Base-by-base conservation (phyloP, 208 protist genomes). In the Blastocrithidia nonstop region DNA sequence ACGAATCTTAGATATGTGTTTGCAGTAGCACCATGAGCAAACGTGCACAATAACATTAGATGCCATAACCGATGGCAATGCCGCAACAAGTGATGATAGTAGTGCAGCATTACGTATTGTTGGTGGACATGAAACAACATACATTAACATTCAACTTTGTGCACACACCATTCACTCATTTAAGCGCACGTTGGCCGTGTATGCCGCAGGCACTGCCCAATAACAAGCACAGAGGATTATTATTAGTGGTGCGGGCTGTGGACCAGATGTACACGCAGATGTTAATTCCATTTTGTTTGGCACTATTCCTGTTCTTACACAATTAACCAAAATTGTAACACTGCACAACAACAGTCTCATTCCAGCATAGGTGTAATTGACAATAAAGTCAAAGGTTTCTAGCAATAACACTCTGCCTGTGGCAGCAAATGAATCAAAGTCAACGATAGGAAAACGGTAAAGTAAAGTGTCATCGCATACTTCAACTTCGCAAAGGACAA, bases 341-440 rank as follows among this genome's bases (percentile, higher is more conserved):
- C 16, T 96, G 25, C 58, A 43, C 28, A 96, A 96, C 55, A 83
- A 70, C 9, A 92, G 80, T 36, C 85, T 77, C 20, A 92, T 95
- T 37, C 57, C 73, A 8, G 86, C 89, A 20, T 47, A 22, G 8
- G 58, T 66, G 39, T 21, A 36, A 1, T 42, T 72, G n/a, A n/a
- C n/a, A n/a, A n/a, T n/a, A n/a, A n/a, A n/a, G n/a, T n/a, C n/a
- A n/a, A n/a, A n/a, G n/a, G n/a, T n/a, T n/a, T n/a, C n/a, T 35
- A n/a, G 11, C 29, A n/a, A 11, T 11, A 15, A 35, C 29, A 35
- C 29, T 15, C 11, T 35, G 29, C 29, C 11, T n/a, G 11, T n/a
- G 29, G n/a, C 29, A 35, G 29, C n/a, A n/a, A 35, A 15, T 20
- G 5, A 16, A 6, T 16, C 11, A 20, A 20, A 16, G 36, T 6